Evolutionary conservation across 208 protist genomes (phyloP), one percentile per base, ranked within the genome.

Genomic region (Acanthamoeba lenticulata): DNA sequence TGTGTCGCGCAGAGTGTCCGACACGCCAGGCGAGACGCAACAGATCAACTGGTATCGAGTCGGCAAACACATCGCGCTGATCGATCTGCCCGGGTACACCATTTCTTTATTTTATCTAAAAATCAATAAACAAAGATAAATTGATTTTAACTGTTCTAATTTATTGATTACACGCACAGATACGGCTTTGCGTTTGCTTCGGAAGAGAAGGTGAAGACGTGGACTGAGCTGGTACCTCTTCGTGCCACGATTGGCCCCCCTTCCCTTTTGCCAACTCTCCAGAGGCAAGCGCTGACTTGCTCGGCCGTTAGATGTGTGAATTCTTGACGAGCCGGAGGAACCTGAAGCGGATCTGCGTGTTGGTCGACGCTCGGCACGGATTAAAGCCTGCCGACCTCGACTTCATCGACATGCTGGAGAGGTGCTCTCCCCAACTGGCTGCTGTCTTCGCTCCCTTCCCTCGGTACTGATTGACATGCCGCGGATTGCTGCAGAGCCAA

Each of bases 11-110:
- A 45, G 74, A 11, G 44, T 55, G 5, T 85, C 74, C 4, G 74
- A 85, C 42, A 85, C 38, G 11, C 74, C 74, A 9, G 74, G 74
- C 19, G 42, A 57, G 42, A 85, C 74, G 9, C 38, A 55, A 32
- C 38, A 55, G 19, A 85, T 85, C 42, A 85, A 85, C 36, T 85
- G 74, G 74, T 85, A 85, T 52, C 38, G 32, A 5, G 38, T 85
- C 11, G 42, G 44, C 38, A 55, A 85, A 19, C 38, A 85, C 19
- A 9, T 85, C 11, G 15, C 38, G 38, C 44, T 85, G 34, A 32
- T 85, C n/a, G 74, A 85, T 85, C 74, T 85, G 1, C 74, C 74
- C 19, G 74, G 74, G 74, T 52, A 85, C 6, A 29, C 34, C 17
- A 11, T 77, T 52, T n/a, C 15, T 52, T 40, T 57, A 7, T 52